These are phyloP conservation scores for Metarhizium brunneum DNA, from an alignment of 2,329 filamentous ascomycete species.

Conservation along the genomic window DNA sequence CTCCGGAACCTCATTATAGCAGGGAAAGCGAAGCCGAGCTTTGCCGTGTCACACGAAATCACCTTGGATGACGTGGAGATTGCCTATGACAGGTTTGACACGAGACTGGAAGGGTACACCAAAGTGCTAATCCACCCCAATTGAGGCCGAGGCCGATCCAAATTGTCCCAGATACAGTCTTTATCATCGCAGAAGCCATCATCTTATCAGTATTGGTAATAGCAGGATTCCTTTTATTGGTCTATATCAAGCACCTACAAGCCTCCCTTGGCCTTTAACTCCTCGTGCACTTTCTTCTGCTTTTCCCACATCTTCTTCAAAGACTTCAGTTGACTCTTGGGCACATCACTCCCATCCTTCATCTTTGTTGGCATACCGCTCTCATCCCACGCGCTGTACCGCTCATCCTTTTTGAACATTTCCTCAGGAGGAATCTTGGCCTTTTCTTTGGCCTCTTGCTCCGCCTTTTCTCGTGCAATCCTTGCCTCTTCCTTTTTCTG, in stretches of 20 bases:
- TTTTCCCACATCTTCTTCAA: slow-evolving; percentile 81
- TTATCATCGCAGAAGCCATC: too few relatives aligned
- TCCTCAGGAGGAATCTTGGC: slow-evolving; percentile 45
- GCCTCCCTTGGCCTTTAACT: slow-evolving; percentile 20
- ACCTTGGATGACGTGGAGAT: slow-evolving; percentile 49
- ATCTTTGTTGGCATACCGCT: slow-evolving; percentile 73
- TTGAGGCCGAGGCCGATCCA: slow-evolving; percentile 20
- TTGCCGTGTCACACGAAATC: slow-evolving; percentile 58
- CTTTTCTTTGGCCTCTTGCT: slow-evolving; percentile 47
- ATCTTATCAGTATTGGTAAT: too few relatives aligned
- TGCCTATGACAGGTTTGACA: slow-evolving; percentile 59
- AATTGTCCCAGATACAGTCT: too few relatives aligned
- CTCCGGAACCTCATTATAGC: slow-evolving; percentile 56
- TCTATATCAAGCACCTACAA: neutral
- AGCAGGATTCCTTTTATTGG: too few relatives aligned
- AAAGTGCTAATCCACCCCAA: slow-evolving; percentile 62
- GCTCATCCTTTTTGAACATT: slow-evolving; percentile 47
- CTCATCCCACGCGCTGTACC: slow-evolving; percentile 70
- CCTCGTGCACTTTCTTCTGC: slow-evolving; percentile 78
- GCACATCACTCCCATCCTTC: slow-evolving; percentile 67
- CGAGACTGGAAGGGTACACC: slow-evolving; percentile 55
- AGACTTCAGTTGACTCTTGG: slow-evolving; percentile 74
- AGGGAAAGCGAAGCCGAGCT: slow-evolving; percentile 55
- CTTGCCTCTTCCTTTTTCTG: slow-evolving; percentile 46
- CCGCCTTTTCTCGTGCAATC: slow-evolving; percentile 38